Conservation (phyloP, 768 basidiomycete species). For the Rhodotorula sphaerocarpa region DNA sequence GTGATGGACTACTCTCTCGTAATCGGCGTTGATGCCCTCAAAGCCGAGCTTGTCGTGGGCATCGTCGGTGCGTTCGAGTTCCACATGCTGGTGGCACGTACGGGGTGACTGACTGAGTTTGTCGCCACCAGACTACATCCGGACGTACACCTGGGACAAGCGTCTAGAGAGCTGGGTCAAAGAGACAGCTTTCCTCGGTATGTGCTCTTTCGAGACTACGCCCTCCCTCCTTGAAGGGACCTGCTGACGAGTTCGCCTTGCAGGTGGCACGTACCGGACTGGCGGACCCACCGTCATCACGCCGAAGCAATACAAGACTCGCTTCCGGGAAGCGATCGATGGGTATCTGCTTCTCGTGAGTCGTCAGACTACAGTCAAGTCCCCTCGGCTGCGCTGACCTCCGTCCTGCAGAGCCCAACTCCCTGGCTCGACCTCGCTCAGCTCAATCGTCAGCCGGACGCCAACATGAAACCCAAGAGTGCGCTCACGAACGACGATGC, state of each 20-base stretch:
- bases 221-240: too few species aligned
- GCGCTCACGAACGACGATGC: too few species aligned
- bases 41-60: slow-evolving; percentile 85
- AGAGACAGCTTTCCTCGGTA: slow-evolving; percentile 78
- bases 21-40: slow-evolving; percentile 82
- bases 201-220: too few species aligned
- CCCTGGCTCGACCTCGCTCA: slow-evolving; percentile 14
- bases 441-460: too few species aligned
- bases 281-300: slow-evolving; percentile 96
- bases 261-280: slow-evolving; percentile 26
- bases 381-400: too few species aligned
- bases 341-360: slow-evolving; percentile 36
- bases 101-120: slow-evolving; percentile 54
- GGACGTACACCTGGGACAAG: slow-evolving; percentile 98
- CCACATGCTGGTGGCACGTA: slow-evolving; percentile 34
- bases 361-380: too few species aligned
- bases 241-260: background rate
- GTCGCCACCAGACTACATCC: slow-evolving; percentile 65
- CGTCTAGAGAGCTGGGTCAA: slow-evolving; percentile 98
- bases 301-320: slow-evolving; percentile 73
- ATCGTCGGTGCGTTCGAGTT: slow-evolving; percentile 85
- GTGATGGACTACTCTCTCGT: slow-evolving; percentile 82
- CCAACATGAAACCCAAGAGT: too few species aligned
- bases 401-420: slow-evolving; percentile 20
- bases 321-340: slow-evolving; percentile 39